phyloP scores from a whole-genome alignment of 176 grass and related monocot species.

The Stipa capillata region DNA sequence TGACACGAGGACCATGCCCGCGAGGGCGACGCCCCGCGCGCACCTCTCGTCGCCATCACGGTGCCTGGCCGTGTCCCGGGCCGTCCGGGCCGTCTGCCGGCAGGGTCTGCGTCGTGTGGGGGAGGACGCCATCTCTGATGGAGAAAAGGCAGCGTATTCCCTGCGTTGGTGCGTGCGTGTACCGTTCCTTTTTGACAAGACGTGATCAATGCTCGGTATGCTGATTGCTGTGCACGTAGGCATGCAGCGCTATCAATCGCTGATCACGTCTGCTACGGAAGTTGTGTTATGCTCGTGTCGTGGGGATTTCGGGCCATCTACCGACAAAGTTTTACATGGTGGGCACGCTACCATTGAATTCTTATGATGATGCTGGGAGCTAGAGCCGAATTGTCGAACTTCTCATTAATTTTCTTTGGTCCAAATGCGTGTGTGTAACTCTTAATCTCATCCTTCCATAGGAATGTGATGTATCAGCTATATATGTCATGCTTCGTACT shows the following conservation, averaged over 20 bases:
- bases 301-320: conserved; percentile 7
- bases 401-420: not conserved
- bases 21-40: conserved; percentile 22
- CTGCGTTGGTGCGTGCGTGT: not conserved
- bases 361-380: not conserved
- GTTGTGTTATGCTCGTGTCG: conserved; percentile 23
- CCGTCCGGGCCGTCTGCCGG: conserved; percentile 10
- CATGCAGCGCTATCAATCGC: not conserved
- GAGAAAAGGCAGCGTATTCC: not conserved
- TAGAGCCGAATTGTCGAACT: not conserved
- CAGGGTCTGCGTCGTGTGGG: conserved; percentile 30
- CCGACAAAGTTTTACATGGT: conserved; percentile 14
- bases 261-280: not conserved
- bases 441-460: not conserved
- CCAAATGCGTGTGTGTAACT: not conserved
- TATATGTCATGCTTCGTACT: no score
- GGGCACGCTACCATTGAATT: not conserved
- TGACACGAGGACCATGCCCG: conserved; percentile 39
- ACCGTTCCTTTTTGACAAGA: not conserved
- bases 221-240: not conserved
- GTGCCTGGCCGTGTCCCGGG: conserved; percentile 27
- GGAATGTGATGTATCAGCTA: no score
- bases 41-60: conserved; percentile 25
- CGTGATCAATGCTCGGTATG: not conserved
- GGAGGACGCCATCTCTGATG: not conserved